These are phyloP conservation scores for Aureobasidium sp. DNA, from an alignment of 2,329 filamentous ascomycete genomes.

Conservation along the genomic window DNA sequence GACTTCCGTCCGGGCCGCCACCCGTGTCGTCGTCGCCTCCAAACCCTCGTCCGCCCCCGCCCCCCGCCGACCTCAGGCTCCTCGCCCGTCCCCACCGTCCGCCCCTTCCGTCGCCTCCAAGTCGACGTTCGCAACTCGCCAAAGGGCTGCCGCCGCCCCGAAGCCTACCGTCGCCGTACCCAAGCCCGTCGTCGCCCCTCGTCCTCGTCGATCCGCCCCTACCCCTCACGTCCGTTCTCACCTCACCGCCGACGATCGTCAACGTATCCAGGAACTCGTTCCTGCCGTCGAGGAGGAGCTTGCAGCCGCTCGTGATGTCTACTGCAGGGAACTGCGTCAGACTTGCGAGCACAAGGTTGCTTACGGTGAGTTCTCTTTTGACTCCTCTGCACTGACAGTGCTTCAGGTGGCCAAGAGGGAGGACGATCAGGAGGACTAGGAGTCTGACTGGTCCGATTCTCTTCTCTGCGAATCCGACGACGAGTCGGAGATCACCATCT, in stretches of 20 bases:
- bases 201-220: neutral
- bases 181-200: neutral
- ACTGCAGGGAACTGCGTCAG: neutral
- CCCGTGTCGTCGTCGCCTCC: neutral
- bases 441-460: conserved; percentile 4
- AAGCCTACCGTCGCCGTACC: neutral
- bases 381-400: neutral
- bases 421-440: neutral
- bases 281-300: neutral
- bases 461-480: neutral
- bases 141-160: neutral
- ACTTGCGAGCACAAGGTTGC: neutral
- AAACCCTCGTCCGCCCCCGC: neutral
- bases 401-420: neutral
- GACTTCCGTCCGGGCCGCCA: neutral
- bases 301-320: neutral
- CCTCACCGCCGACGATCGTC: neutral
- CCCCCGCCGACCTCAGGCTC: neutral
- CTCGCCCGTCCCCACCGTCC: neutral
- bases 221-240: neutral
- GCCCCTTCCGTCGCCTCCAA: neutral
- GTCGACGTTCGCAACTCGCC: neutral
- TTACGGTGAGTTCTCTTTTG: neutral
- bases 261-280: neutral
- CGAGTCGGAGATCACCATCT: neutral